A percentile compares a stretch with the other conserved stretches of the same genome.
Evolutionary conservation across 1,284 basidiomycete genomes (phyloP).

Genomic region (Pseudozyma hubeiensis): DNA sequence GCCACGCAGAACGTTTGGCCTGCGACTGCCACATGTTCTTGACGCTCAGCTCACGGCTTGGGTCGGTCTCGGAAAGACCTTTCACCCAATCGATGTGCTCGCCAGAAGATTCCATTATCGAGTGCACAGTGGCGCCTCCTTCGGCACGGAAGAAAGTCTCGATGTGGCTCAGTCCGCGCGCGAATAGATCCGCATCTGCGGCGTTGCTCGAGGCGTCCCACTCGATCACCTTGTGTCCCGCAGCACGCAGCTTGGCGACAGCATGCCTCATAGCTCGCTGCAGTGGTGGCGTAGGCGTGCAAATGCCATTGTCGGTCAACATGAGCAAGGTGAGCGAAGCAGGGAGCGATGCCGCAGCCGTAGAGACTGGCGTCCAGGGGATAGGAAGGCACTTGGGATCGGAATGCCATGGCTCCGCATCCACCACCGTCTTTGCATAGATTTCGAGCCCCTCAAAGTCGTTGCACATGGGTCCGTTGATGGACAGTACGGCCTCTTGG

Average conservation of each 20-base stretch:
- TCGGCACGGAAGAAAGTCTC: slow-evolving; percentile 50
- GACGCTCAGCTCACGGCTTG: slow-evolving; percentile 19
- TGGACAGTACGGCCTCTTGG: slow-evolving; percentile 45
- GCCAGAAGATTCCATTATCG: slow-evolving; percentile 43
- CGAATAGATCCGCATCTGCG: slow-evolving; percentile 32
- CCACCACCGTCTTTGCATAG: slow-evolving; percentile 48
- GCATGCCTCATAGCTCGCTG: slow-evolving; percentile 75
- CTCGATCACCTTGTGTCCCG: slow-evolving; percentile 76
- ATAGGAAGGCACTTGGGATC: slow-evolving; percentile 54
- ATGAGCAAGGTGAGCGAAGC: slow-evolving; percentile 74
- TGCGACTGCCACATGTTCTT: slow-evolving; percentile 44
- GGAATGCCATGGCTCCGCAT: slow-evolving; percentile 43
- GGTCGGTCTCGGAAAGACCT: slow-evolving; percentile 25
- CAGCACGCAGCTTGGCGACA: slow-evolving; percentile 74
- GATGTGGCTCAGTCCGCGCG: slow-evolving; percentile 15
- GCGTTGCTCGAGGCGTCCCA: slow-evolving; percentile 69
- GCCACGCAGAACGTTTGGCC: slow-evolving; percentile 42
- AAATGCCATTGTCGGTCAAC: slow-evolving; percentile 75
- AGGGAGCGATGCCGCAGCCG: slow-evolving; percentile 6
- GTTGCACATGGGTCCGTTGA: slow-evolving; percentile 55
- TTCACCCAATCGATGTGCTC: slow-evolving; percentile 48
- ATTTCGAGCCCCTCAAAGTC: slow-evolving; percentile 39
- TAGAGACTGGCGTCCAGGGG: slow-evolving; percentile 43
- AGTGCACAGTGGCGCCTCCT: slow-evolving; percentile 42
- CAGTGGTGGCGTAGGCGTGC: slow-evolving; percentile 79